Percentiles rank a stretch among this genome's conserved stretches.
These are phyloP conservation scores for Cercospora sp. DNA, from an alignment of 2,329 filamentous ascomycete genomes.

Conservation along the genomic window DNA sequence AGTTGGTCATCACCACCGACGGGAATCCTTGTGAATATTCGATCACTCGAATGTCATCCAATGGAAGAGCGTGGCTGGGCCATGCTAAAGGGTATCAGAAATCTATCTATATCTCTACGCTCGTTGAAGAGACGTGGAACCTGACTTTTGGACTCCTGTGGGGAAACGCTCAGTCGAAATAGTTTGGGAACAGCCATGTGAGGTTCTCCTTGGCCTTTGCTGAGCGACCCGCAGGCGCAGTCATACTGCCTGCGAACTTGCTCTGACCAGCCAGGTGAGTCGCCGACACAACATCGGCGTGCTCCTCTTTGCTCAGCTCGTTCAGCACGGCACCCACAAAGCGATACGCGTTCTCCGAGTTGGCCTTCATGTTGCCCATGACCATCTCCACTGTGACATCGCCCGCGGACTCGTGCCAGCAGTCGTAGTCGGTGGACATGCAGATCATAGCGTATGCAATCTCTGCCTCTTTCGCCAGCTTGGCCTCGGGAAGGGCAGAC, in stretches of 20 bases:
- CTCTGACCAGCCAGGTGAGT: constrained; percentile 78
- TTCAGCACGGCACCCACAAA: constrained; percentile 87
- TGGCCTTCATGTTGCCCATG: constrained; percentile 92
- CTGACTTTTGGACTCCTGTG: neutral
- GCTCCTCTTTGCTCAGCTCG: constrained; percentile 74
- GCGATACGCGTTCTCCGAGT: constrained; percentile 80
- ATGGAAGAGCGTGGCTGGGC: constrained; percentile 1
- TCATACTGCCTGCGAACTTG: constrained; percentile 79
- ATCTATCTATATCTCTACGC: constrained; percentile 1
- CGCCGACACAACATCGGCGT: constrained; percentile 71
- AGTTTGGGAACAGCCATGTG: constrained; percentile 83
- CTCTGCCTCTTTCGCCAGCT: constrained; percentile 93
- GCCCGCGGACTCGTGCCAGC: constrained; percentile 81
- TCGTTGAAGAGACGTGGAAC: constrained; percentile 5
- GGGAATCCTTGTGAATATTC: neutral
- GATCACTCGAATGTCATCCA: neutral
- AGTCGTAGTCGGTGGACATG: constrained; percentile 99
- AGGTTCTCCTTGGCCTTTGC: constrained; percentile 76
- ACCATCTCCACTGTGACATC: constrained; percentile 95
- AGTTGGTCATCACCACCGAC: constrained; percentile 2
- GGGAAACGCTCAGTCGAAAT: constrained; percentile 52
- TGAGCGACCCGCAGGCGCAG: constrained; percentile 71
- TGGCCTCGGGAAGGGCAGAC: constrained; percentile 91
- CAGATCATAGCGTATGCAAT: constrained; percentile 98
- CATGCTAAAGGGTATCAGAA: constrained; percentile 7